Evolutionary conservation across 2,329 filamentous ascomycete genomes (phyloP).

Genomic region (Coniella vitis): DNA sequence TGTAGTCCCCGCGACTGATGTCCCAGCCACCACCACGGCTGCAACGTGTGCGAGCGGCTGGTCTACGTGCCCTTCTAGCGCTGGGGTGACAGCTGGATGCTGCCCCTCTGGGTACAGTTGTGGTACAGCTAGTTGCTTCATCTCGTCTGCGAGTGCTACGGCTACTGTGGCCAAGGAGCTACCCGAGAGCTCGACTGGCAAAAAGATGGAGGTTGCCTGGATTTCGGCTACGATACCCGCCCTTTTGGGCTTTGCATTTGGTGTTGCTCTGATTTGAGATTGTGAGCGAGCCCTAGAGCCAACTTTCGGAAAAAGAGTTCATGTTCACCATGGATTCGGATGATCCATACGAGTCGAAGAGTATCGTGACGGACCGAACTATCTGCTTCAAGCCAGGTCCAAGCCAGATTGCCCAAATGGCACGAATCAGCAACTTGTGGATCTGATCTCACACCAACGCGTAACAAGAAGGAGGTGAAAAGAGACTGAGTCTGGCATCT

Average conservation of each 20-base stretch:
- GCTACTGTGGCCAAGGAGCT: constrained; percentile 49
- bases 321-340: not conserved
- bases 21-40: constrained; percentile 34
- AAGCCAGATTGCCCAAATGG: too few species aligned
- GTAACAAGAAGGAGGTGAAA: too few species aligned
- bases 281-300: not conserved
- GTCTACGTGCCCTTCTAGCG: constrained; percentile 58
- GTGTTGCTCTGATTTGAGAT: constrained; percentile 3
- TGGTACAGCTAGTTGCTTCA: constrained; percentile 65
- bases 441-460: too few species aligned
- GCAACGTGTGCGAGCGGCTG: constrained; percentile 69
- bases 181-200: constrained; percentile 24
- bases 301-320: not conserved
- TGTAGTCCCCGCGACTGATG: constrained; percentile 51
- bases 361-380: too few species aligned
- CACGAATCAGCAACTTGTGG: too few species aligned
- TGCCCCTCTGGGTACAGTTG: constrained; percentile 75
- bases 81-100: constrained; percentile 66
- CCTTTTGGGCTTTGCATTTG: constrained; percentile 10
- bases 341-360: too few species aligned
- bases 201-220: not conserved
- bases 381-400: too few species aligned
- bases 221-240: constrained; percentile 9
- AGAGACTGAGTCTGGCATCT: too few species aligned
- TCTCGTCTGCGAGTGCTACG: constrained; percentile 44